Percentiles rank a stretch among this genome's conserved stretches.
Evolutionary conservation across 2,329 filamentous ascomycete genomes (phyloP).

Genomic region (Coniochaeta sp.): DNA sequence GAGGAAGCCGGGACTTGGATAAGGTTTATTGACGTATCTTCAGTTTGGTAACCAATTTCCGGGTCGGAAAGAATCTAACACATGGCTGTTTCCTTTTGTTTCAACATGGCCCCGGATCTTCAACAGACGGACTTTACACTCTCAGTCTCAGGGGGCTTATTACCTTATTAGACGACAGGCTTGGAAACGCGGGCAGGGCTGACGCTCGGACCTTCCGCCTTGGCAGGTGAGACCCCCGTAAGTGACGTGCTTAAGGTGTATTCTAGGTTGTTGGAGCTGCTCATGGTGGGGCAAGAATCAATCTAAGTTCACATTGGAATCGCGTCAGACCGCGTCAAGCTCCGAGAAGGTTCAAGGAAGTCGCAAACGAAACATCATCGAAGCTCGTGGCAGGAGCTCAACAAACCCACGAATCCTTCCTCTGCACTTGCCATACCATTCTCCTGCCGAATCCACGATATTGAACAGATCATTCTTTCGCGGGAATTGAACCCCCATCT

Average conservation of each 20-base stretch:
- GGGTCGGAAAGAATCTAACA: not conserved
- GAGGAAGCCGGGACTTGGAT: too few relatives aligned
- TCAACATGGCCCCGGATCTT: not conserved
- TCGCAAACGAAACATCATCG: not conserved
- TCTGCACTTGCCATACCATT: not conserved
- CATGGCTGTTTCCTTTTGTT: not conserved
- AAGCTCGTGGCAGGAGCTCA: not conserved
- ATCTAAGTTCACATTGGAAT: not conserved
- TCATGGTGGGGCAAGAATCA: not conserved
- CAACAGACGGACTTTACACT: not conserved
- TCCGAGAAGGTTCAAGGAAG: not conserved
- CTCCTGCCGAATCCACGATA: not conserved
- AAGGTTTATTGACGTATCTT: not conserved
- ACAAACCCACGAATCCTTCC: not conserved
- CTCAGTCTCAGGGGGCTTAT: not conserved
- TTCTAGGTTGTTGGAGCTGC: too few relatives aligned
- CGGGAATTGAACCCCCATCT: too few relatives aligned
- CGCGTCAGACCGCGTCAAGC: not conserved
- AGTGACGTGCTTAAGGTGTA: too few relatives aligned
- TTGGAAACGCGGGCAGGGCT: constrained; percentile 1
- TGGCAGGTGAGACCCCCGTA: not conserved
- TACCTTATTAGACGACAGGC: not conserved
- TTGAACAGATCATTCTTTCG: not conserved
- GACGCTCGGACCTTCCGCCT: not conserved
- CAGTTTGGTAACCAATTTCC: not conserved